These are phyloP conservation scores for Leishmania tropica DNA, from an alignment of 208 protist species.

Conservation along the genomic window DNA sequence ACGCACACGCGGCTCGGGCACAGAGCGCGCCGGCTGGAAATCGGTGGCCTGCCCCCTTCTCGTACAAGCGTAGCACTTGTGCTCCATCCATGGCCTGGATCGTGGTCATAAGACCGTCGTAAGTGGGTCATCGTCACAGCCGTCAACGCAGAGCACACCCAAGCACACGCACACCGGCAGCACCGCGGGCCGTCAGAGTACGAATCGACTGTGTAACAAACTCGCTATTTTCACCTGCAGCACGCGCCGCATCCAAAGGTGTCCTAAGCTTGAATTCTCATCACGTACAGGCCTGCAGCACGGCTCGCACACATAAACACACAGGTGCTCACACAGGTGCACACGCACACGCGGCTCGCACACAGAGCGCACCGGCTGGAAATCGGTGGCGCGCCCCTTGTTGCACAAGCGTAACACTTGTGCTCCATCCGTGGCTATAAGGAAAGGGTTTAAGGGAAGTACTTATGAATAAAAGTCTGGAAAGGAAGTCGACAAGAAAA, in stretches of 20 bases:
- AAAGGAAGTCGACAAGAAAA: not conserved
- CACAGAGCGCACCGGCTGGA: conserved; percentile 19
- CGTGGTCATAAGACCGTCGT: not conserved
- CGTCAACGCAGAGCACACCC: not conserved
- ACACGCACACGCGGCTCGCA: conserved; percentile 2
- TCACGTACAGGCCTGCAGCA: conserved; percentile 12
- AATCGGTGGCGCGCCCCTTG: conserved; percentile 18
- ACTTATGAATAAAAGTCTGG: not conserved
- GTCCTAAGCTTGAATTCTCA: conserved; percentile 59
- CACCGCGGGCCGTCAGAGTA: conserved; percentile 35
- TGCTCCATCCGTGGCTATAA: conserved; percentile 5
- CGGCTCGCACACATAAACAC: not conserved
- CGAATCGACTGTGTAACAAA: conserved; percentile 54
- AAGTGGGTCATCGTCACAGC: not conserved
- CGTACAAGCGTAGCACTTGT: not conserved
- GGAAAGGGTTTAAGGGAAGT: not conserved
- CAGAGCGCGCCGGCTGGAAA: conserved; percentile 21
- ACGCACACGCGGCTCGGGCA: conserved; percentile 4
- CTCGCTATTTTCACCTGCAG: conserved; percentile 44
- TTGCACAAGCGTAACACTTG: not conserved
- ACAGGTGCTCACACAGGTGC: not conserved
- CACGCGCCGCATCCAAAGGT: conserved; percentile 52
- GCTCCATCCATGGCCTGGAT: conserved; percentile 7
- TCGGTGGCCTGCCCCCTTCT: conserved; percentile 12
- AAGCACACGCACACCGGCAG: not conserved